phyloP scores from a whole-genome alignment of 2,329 filamentous ascomycete genomes.

The Ceratocystis ficicola region DNA sequence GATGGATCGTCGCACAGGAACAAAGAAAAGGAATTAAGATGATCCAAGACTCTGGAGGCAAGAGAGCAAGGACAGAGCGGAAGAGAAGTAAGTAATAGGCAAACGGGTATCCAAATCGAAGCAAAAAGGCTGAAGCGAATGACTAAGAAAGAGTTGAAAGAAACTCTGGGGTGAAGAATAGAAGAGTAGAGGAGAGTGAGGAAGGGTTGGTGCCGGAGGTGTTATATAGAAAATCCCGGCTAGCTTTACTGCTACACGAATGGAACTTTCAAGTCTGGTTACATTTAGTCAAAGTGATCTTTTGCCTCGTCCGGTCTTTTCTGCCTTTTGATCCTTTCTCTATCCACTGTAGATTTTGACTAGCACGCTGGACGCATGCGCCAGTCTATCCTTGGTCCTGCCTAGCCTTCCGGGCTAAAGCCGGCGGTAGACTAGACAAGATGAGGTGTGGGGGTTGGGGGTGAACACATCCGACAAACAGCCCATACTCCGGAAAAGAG shows the following conservation, averaged over 20 bases:
- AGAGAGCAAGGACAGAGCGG: not conserved
- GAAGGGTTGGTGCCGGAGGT: not conserved
- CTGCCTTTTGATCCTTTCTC: not conserved
- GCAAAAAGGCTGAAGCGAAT: not conserved
- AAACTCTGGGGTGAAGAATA: not conserved
- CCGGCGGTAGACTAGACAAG: too few species aligned
- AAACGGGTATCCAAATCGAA: not conserved
- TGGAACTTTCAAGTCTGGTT: not conserved
- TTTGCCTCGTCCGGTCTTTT: not conserved
- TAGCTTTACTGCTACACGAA: not conserved
- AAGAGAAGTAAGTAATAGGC: not conserved
- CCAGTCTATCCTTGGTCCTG: not conserved
- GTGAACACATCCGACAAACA: not conserved
- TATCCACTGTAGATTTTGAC: not conserved
- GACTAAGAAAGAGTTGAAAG: not conserved
- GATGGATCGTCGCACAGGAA: not conserved
- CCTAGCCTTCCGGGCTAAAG: not conserved
- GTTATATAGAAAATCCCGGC: not conserved
- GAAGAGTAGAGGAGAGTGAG: not conserved
- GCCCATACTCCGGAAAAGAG: not conserved
- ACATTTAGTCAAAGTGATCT: not conserved
- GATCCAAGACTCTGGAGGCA: not conserved
- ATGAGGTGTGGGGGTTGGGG: not conserved
- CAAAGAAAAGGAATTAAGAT: not conserved
- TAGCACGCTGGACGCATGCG: conserved; percentile 2